Conservation (phyloP, 306 rosid species). For the Cyclanthera cordifolia region DNA sequence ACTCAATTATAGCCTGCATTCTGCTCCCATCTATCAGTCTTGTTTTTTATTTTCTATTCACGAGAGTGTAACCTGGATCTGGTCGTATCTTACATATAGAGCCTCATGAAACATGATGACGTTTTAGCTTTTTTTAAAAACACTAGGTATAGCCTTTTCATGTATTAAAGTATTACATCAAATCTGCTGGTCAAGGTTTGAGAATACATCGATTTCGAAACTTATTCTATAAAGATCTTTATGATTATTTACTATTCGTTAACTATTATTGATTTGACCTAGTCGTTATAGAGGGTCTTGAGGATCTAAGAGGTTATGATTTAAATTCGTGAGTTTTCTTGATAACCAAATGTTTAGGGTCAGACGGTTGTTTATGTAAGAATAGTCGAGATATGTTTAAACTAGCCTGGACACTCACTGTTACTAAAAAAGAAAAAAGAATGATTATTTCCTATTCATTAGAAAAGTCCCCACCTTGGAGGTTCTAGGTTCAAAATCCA, state of each 20-base stretch:
- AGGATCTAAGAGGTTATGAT: no score
- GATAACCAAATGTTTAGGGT: no score
- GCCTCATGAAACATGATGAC: conserved; percentile 1
- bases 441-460: not conserved
- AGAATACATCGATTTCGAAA: conserved; percentile 11
- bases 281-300: no score
- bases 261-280: no score
- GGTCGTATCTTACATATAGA: conserved; percentile 19
- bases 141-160: not conserved
- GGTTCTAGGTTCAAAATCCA: no score
- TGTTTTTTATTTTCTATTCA: conserved; percentile 24
- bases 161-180: conserved; percentile 14
- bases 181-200: conserved; percentile 14
- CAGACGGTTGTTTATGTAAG: no score
- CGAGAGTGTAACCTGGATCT: conserved; percentile 67
- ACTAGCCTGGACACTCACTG: no score
- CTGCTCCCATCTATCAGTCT: conserved; percentile 18
- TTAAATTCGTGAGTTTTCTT: no score
- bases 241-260: not conserved
- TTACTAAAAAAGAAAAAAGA: no score
- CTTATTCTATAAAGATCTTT: conserved; percentile 16
- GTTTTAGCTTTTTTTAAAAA: not conserved
- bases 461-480: not conserved
- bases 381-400: no score
- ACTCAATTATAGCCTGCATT: conserved; percentile 56